Percentiles rank a stretch among this genome's conserved stretches.
Evolutionary conservation across 306 rosid genomes (phyloP).

Genomic region (Dryas drummondii): DNA sequence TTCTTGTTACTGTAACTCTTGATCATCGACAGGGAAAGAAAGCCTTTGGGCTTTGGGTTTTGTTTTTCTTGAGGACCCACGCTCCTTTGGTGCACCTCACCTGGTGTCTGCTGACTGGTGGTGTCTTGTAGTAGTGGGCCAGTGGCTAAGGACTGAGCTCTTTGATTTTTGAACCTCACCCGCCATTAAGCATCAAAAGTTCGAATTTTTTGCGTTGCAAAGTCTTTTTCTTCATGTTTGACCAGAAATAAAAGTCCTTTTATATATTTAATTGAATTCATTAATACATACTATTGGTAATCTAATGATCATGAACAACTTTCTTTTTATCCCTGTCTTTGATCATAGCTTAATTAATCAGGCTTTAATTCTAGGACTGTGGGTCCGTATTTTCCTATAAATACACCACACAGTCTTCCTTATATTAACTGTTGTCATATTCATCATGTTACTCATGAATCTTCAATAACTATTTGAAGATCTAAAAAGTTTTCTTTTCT

Average conservation of each 20-base stretch:
- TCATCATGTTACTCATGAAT: background rate
- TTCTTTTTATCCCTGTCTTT: background rate
- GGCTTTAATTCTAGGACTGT: background rate
- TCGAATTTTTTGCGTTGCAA: background rate
- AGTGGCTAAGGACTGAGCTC: background rate
- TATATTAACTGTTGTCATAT: background rate
- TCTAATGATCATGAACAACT: slow-evolving; percentile 2
- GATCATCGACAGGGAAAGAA: background rate
- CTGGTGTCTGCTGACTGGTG: background rate
- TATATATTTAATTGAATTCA: background rate
- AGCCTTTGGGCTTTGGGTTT: background rate
- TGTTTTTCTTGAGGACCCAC: slow-evolving; percentile 5
- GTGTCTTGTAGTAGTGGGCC: background rate
- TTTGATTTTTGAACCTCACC: background rate
- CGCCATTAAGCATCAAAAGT: background rate
- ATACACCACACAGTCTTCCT: background rate
- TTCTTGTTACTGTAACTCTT: background rate
- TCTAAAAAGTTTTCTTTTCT: no score
- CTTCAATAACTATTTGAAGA: background rate
- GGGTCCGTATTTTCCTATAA: background rate
- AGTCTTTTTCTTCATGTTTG: background rate
- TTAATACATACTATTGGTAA: background rate
- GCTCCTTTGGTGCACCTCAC: background rate
- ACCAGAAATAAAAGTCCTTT: background rate
- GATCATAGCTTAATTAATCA: slow-evolving; percentile 14